Conservation (phyloP, 129 eudicot genomes). For the Chrysanthemum lavandulifolium region DNA sequence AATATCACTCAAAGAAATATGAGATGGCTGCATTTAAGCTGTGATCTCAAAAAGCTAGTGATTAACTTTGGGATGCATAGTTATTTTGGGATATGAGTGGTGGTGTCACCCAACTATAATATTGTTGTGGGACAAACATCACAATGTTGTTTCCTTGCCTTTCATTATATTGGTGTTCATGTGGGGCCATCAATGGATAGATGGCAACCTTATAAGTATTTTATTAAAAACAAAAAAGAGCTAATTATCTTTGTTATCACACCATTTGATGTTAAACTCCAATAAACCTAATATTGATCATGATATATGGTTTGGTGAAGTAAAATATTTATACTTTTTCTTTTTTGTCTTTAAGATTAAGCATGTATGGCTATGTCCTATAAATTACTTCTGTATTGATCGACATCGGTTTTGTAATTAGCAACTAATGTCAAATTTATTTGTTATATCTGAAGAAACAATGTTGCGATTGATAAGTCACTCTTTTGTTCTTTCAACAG, state of each 20-base stretch:
- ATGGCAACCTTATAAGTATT: constrained; percentile 8
- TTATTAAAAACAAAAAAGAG: not conserved
- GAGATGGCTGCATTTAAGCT: constrained; percentile 18
- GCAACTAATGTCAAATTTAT: not conserved
- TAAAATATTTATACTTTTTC: not conserved
- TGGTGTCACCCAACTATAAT: constrained; percentile 15
- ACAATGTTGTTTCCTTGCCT: constrained; percentile 6
- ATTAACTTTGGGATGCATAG: constrained; percentile 16
- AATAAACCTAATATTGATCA: not conserved
- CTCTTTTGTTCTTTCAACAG: constrained; percentile 5
- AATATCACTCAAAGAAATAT: constrained; percentile 1
- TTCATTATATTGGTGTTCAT: constrained; percentile 23
- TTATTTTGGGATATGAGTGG: constrained; percentile 15
- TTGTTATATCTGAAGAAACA: not conserved
- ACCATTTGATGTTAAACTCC: constrained; percentile 1
- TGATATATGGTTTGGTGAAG: not conserved
- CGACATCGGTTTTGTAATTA: not conserved
- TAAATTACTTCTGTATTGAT: no score
- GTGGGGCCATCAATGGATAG: constrained; percentile 16
- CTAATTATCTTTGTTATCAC: not conserved
- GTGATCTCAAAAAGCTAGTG: constrained; percentile 7
- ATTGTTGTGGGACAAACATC: constrained; percentile 19
- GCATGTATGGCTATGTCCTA: not conserved
- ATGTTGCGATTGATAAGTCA: not conserved
- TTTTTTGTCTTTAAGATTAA: not conserved